These are phyloP conservation scores for Chlamydomonas reinhardtii DNA, from an alignment of 163 green algal species.

Conservation along the genomic window DNA sequence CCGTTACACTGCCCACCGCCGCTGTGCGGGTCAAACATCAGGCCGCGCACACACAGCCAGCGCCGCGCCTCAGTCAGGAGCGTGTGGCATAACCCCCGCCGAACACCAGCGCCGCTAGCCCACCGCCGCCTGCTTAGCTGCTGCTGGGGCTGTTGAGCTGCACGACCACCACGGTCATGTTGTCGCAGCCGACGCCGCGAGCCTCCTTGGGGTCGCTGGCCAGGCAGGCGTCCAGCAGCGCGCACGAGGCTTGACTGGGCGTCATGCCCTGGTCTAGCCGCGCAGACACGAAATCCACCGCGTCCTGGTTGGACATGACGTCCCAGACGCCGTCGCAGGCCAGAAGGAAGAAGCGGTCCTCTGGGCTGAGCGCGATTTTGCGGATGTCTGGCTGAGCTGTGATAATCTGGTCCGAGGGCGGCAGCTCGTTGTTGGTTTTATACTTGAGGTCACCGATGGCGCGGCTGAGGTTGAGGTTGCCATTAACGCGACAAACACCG, in stretches of 20 bases:
- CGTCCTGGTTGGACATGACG: constrained; percentile 92
- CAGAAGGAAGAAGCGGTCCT: constrained; percentile 90
- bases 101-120: no score
- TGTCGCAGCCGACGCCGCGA: constrained; percentile 91
- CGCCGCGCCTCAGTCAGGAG: no score
- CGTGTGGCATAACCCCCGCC: no score
- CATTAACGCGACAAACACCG: constrained; percentile 94
- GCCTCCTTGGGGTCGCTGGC: constrained; percentile 87
- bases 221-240: constrained; percentile 89
- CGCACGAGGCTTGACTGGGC: constrained; percentile 65
- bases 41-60: no score
- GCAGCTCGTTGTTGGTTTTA: constrained; percentile 88
- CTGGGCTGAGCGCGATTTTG: constrained; percentile 62
- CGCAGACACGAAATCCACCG: constrained; percentile 84
- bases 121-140: constrained; percentile 7
- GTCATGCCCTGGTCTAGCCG: constrained; percentile 69
- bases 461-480: constrained; percentile 96
- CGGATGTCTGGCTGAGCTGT: constrained; percentile 90
- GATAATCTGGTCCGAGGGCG: constrained; percentile 86
- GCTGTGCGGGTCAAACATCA: no score
- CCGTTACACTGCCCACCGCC: no score
- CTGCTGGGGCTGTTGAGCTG: constrained; percentile 40
- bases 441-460: constrained; percentile 98
- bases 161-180: constrained; percentile 90
- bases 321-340: constrained; percentile 96